Percentiles rank a stretch among this genome's conserved stretches.
phyloP scores from a whole-genome alignment of 148 eudicot genomes.

The Rhododendron williamsianum region DNA sequence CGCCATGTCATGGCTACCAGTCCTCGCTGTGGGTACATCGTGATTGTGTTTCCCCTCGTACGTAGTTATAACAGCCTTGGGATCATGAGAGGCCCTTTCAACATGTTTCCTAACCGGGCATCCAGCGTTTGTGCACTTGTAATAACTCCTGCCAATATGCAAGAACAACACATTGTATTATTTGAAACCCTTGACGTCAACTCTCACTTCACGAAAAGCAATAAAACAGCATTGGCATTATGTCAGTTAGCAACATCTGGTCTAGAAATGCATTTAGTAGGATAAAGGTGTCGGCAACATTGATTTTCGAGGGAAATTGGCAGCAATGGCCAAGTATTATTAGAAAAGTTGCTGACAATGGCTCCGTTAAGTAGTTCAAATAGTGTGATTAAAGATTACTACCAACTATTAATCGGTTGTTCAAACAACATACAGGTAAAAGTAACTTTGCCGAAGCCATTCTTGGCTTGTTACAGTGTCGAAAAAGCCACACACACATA shows the following conservation, averaged over 20 bases:
- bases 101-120: constrained; percentile 30
- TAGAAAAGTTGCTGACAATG: neutral
- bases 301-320: neutral
- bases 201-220: neutral
- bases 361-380: neutral
- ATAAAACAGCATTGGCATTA: neutral
- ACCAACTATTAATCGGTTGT: neutral
- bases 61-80: constrained; percentile 28
- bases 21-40: constrained; percentile 14
- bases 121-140: constrained; percentile 25
- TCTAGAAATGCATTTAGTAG: neutral
- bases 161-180: neutral
- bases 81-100: constrained; percentile 31
- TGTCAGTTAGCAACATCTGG: neutral
- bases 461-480: neutral
- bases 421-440: neutral
- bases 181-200: neutral
- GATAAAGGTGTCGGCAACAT: neutral
- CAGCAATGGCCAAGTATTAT: neutral
- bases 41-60: constrained; percentile 28
- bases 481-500: neutral
- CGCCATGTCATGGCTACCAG: constrained; percentile 8
- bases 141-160: constrained; percentile 21
- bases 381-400: neutral
- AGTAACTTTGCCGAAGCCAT: neutral